A percentile compares a stretch with the other conserved stretches of the same genome.
phyloP scores from a whole-genome alignment of 2,329 filamentous ascomycete genomes.

The Cladosporium sp. region DNA sequence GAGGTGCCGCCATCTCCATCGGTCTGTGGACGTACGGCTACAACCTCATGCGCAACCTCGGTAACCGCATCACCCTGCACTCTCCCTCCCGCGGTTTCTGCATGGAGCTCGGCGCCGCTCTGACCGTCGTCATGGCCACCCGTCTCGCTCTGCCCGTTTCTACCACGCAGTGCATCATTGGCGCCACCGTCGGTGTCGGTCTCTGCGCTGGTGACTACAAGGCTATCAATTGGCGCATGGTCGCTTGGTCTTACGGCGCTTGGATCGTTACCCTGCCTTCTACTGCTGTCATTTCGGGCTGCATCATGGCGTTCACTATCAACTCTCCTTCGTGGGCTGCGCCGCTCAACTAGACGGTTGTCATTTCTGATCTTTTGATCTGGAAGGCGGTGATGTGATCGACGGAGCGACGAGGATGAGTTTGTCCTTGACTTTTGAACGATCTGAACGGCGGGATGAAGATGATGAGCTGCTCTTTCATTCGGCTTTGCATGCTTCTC shows the following conservation, averaged over 20 bases:
- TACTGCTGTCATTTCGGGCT: constrained; percentile 53
- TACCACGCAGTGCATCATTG: constrained; percentile 59
- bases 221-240: constrained; percentile 59
- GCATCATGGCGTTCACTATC: constrained; percentile 52
- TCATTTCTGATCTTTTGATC: too few relatives aligned
- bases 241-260: constrained; percentile 54
- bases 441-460: too few relatives aligned
- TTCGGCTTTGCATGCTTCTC: too few relatives aligned
- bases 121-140: constrained; percentile 59
- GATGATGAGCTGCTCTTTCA: too few relatives aligned
- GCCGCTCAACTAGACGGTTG: not conserved
- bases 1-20: constrained; percentile 48
- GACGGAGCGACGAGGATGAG: too few relatives aligned
- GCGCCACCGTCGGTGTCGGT: constrained; percentile 56
- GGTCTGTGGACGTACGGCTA: constrained; percentile 52
- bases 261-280: constrained; percentile 56
- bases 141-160: constrained; percentile 57
- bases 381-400: too few relatives aligned
- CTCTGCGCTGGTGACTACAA: constrained; percentile 54
- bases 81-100: constrained; percentile 55
- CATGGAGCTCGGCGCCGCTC: constrained; percentile 55
- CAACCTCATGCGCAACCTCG: constrained; percentile 54
- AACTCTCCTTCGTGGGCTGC: constrained; percentile 13
- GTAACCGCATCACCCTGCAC: constrained; percentile 56
- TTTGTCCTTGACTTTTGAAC: too few relatives aligned